Evolutionary conservation across 2,329 filamentous ascomycete species (phyloP).

Genomic region (Cladophialophora exuberans): DNA sequence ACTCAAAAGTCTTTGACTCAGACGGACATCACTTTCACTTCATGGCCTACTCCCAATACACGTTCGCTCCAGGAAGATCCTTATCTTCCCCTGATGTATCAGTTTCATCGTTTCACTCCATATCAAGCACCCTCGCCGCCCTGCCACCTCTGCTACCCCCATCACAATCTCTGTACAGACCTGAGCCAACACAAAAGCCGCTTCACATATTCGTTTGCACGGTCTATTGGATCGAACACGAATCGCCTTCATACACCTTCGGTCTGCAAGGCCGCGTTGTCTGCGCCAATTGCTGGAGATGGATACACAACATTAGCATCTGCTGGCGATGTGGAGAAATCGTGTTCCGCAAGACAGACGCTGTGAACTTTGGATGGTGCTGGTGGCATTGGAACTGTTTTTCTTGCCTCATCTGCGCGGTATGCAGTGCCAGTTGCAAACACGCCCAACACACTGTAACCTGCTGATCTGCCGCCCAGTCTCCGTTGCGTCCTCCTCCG

Average conservation of each 20-base stretch:
- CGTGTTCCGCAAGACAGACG: conserved; percentile 33
- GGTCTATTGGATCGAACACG: conserved; percentile 25
- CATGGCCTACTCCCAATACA: conserved; percentile 22
- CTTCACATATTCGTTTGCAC: conserved; percentile 27
- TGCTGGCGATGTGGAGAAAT: conserved; percentile 36
- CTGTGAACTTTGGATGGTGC: conserved; percentile 37
- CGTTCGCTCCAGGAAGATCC: conserved; percentile 11
- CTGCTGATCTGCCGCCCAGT: conserved; percentile 14
- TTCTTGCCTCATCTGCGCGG: conserved; percentile 35
- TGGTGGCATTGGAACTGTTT: conserved; percentile 40
- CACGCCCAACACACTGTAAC: neutral
- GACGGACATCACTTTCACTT: too few species aligned
- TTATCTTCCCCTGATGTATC: conserved; percentile 14
- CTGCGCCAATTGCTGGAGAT: conserved; percentile 33
- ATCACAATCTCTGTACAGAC: neutral
- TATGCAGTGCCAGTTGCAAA: conserved; percentile 7
- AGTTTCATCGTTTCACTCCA: conserved; percentile 8
- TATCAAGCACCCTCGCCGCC: conserved; percentile 5
- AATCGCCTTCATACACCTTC: conserved; percentile 22
- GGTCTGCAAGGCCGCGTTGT: conserved; percentile 29
- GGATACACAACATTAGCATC: conserved; percentile 31
- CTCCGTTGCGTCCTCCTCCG: conserved; percentile 26
- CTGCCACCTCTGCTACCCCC: neutral
- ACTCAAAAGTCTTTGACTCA: too few species aligned
- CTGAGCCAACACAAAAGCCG: neutral